Conservation (phyloP, 2,329 filamentous ascomycete species). For the Sordariomycetes sp. region DNA sequence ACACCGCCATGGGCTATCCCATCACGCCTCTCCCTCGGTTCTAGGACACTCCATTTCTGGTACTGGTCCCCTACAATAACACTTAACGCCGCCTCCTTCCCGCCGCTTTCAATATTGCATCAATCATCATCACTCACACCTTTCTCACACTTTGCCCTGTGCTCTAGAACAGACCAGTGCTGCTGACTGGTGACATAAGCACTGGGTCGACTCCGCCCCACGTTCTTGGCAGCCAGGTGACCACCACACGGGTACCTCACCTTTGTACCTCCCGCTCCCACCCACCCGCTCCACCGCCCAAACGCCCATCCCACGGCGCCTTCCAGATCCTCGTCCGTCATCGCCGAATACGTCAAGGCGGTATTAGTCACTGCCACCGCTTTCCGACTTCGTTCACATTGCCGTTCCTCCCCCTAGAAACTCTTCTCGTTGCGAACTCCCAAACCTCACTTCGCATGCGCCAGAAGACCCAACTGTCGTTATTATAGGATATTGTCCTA, state of each 20-base stretch:
- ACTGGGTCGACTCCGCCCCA: neutral
- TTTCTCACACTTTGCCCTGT: neutral
- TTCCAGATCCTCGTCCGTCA: neutral
- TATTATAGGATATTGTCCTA: neutral
- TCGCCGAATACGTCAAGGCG: constrained; percentile 1
- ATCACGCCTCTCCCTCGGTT: neutral
- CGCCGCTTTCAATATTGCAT: neutral
- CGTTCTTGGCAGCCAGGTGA: constrained; percentile 2
- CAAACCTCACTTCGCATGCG: neutral
- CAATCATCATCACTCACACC: neutral
- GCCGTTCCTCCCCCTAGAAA: neutral
- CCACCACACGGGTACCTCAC: constrained; percentile 1
- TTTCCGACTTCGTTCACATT: neutral
- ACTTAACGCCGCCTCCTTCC: neutral
- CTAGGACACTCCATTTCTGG: neutral
- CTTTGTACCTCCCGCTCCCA: neutral
- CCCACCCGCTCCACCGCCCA: constrained; percentile 1
- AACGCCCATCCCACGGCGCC: neutral
- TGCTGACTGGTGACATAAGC: neutral
- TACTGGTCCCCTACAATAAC: neutral
- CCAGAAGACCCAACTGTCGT: neutral
- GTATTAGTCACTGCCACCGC: constrained; percentile 3
- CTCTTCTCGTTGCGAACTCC: neutral
- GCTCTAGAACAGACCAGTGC: neutral
- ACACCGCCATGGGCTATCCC: neutral